phyloP scores from a whole-genome alignment of 305 asterid genomes.

The Fraxinus angustifolia region DNA sequence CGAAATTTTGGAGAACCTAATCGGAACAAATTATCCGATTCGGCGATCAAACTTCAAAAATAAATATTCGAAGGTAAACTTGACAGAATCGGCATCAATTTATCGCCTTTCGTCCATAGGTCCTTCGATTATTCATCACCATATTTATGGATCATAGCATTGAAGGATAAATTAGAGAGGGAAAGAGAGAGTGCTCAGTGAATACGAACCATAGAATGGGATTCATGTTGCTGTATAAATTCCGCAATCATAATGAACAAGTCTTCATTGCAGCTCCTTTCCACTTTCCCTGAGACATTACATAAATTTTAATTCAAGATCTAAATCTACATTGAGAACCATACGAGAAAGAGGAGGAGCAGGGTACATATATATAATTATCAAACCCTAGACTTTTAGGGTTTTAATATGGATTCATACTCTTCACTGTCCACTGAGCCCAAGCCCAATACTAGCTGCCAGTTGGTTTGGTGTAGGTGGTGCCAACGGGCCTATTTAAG shows the following conservation, averaged over 20 bases:
- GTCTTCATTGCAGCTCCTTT: slow-evolving; percentile 37
- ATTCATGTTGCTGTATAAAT: slow-evolving; percentile 31
- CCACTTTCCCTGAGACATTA: not conserved
- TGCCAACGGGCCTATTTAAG: not conserved
- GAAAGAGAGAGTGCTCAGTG: slow-evolving; percentile 34
- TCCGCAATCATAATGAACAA: slow-evolving; percentile 26
- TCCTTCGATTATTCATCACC: slow-evolving; percentile 27
- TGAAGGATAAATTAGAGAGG: not conserved
- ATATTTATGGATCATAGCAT: not conserved
- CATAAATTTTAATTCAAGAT: not conserved
- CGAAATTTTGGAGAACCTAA: slow-evolving; percentile 36
- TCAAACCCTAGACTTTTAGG: not conserved
- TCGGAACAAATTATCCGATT: slow-evolving; percentile 24
- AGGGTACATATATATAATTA: not conserved
- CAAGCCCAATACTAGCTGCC: not conserved
- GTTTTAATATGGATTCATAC: not conserved
- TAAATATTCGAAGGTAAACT: slow-evolving; percentile 50
- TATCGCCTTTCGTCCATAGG: slow-evolving; percentile 46
- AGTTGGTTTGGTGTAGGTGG: not conserved
- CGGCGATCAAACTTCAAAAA: slow-evolving; percentile 38
- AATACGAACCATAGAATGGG: slow-evolving; percentile 43
- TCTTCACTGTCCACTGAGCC: not conserved
- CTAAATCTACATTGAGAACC: not conserved
- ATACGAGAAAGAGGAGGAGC: no score
- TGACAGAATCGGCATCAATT: slow-evolving; percentile 38